Conservation (phyloP, 768 basidiomycete genomes). For the Trametes villosa region DNA sequence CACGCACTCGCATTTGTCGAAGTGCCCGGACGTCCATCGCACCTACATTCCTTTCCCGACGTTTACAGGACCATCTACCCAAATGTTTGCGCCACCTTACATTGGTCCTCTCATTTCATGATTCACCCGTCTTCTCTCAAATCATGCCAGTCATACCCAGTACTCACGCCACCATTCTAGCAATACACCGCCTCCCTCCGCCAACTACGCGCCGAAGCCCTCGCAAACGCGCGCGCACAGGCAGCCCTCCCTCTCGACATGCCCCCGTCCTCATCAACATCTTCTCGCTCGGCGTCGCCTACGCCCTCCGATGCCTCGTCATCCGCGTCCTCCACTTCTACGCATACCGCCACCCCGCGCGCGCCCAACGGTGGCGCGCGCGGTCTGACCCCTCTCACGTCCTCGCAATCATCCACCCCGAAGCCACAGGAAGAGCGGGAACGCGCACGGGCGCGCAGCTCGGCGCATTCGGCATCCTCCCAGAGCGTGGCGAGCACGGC, state of each 20-base stretch:
- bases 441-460: neutral
- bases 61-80: too few species aligned
- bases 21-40: too few species aligned
- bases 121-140: too few species aligned
- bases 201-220: slow-evolving; percentile 31
- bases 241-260: slow-evolving; percentile 33
- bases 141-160: neutral
- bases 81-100: neutral
- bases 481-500: slow-evolving; percentile 31
- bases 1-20: too few species aligned
- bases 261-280: slow-evolving; percentile 58
- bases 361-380: slow-evolving; percentile 41
- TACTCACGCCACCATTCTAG: slow-evolving; percentile 12
- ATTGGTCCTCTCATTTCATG: too few species aligned
- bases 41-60: too few species aligned
- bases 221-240: slow-evolving; percentile 32
- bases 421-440: slow-evolving; percentile 11
- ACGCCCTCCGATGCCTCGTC: slow-evolving; percentile 51
- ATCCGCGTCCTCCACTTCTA: slow-evolving; percentile 71
- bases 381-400: slow-evolving; percentile 31
- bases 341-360: slow-evolving; percentile 69
- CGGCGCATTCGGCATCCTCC: slow-evolving; percentile 28
- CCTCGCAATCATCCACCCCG: slow-evolving; percentile 29
- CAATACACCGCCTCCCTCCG: slow-evolving; percentile 27
- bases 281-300: slow-evolving; percentile 45